Evolutionary conservation across 768 basidiomycete species (phyloP).

Genomic region (Lactarius deliciosus): DNA sequence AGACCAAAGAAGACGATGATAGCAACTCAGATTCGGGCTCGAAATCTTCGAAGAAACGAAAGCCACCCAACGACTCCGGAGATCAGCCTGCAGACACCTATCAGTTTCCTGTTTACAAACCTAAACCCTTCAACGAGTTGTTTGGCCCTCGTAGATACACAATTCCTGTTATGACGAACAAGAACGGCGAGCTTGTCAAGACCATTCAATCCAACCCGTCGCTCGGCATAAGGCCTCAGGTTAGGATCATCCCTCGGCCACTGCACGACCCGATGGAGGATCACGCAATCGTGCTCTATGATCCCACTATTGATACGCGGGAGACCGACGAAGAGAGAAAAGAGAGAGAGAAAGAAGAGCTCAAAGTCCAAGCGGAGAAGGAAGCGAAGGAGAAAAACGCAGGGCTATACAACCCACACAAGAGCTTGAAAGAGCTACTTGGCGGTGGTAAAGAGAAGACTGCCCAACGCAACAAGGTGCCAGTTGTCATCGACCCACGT

Average conservation of each 20-base stretch:
- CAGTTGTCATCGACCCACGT: slow-evolving; percentile 94
- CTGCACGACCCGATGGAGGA: slow-evolving; percentile 98
- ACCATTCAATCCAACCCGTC: slow-evolving; percentile 64
- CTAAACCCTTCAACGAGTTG: slow-evolving; percentile 69
- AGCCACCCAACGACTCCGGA: slow-evolving; percentile 58
- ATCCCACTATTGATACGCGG: slow-evolving; percentile 91
- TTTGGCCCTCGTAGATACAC: slow-evolving; percentile 60
- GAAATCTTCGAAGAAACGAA: slow-evolving; percentile 58
- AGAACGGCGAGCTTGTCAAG: slow-evolving; percentile 61
- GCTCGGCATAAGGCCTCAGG: slow-evolving; percentile 81
- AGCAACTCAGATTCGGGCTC: slow-evolving; percentile 57
- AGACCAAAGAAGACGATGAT: slow-evolving; percentile 49
- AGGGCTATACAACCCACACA: slow-evolving; percentile 87
- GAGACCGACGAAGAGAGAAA: slow-evolving; percentile 86
- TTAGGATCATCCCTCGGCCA: slow-evolving; percentile 82
- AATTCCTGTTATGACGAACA: slow-evolving; percentile 76
- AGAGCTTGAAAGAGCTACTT: slow-evolving; percentile 76
- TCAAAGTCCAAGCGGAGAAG: slow-evolving; percentile 57
- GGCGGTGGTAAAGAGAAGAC: slow-evolving; percentile 73
- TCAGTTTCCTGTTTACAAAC: slow-evolving; percentile 76
- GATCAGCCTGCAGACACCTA: slow-evolving; percentile 56
- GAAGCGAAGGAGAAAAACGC: slow-evolving; percentile 69
- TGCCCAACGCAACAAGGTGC: slow-evolving; percentile 70
- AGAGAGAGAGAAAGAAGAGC: slow-evolving; percentile 72
- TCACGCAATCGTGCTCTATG: slow-evolving; percentile 95